Evolutionary conservation across 2,329 filamentous ascomycete genomes (phyloP).

Genomic region (Xylaria digitata): DNA sequence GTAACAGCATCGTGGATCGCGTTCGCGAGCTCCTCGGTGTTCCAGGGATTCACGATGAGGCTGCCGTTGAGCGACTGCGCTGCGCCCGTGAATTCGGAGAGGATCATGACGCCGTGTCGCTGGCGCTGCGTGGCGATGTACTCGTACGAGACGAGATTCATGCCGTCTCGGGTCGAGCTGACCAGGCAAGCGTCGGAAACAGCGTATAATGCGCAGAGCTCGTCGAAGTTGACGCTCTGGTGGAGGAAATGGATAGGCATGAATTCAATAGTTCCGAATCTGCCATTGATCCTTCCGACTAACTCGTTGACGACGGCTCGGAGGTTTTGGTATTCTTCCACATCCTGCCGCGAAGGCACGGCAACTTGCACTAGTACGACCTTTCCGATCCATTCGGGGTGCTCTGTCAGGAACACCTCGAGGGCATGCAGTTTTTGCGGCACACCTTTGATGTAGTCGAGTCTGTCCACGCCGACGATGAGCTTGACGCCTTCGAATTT

Average conservation of each 20-base stretch:
- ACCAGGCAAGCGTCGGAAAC: conserved; percentile 93
- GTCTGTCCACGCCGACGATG: conserved; percentile 94
- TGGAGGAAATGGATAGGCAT: conserved; percentile 99
- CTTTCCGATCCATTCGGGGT: conserved; percentile 98
- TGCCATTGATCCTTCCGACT: conserved; percentile 95
- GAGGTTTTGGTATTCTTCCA: conserved; percentile 97
- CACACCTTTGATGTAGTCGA: conserved; percentile 99
- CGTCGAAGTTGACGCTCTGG: conserved; percentile 94
- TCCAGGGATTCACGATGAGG: conserved; percentile 97
- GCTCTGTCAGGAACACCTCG: conserved; percentile 95
- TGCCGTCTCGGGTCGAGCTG: conserved; percentile 95
- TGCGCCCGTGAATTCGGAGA: conserved; percentile 96
- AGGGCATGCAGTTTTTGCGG: conserved; percentile 97
- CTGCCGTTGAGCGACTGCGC: conserved; percentile 94
- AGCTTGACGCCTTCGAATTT: conserved; percentile 97
- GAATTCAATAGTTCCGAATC: conserved; percentile 96
- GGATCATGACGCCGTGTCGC: conserved; percentile 90
- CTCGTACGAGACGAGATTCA: conserved; percentile 98
- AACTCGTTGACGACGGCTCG: conserved; percentile 96
- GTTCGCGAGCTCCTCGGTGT: conserved; percentile 93
- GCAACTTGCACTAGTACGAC: conserved; percentile 96
- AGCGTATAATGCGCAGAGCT: conserved; percentile 92
- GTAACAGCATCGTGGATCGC: conserved; percentile 97
- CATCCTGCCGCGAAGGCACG: conserved; percentile 92
- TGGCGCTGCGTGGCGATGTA: conserved; percentile 95